Evolutionary conservation across 805 yeast species (phyloP), one percentile per base, ranked within the genome.

Genomic region (Lachancea nothofagi): DNA sequence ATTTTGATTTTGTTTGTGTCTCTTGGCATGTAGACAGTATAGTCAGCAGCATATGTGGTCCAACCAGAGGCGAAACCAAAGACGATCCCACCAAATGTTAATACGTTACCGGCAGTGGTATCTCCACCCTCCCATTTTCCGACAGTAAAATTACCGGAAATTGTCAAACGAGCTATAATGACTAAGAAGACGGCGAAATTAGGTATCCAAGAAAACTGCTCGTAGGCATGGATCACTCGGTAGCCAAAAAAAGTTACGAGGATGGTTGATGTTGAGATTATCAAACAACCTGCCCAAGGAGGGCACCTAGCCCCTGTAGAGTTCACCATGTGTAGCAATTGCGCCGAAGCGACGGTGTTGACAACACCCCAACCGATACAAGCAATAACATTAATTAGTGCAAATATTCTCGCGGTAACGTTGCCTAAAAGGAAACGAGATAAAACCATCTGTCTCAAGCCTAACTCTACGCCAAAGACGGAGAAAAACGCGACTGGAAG

Each of bases 331-430:
- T 81, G 78, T 44, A 88, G 69, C 47, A 88, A 67, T 62, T 86
- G 93, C 19, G 96, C 95, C 24, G 93, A 78, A 22, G 88, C 83
- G 76, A 88, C 83, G 46, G 84, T 85, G 65, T 89, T 89, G 34
- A 87, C 90, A 8, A 95, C 86, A 64, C 93, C 84, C 97, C 97
- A 89, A 53, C 97, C 96, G 41, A 88, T 77, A 74, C 95, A 85
- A 20, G 95, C 89, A 46, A 89, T 62, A 54, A 79, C 74, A 57
- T 88, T 87, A 59, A 89, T 70, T 31, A 81, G 61, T 7, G 94
- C 80, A 55, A 86, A 82, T 41, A 87, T 71, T 59, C 95, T 75
- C 64, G 83, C 80, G 33, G 83, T 80, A 22, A 68, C 59, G 62
- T 81, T 78, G 47, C 97, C 97, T 46, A 80, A 72, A 51, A 87